Conservation (phyloP, 345 rosid species). For the Jatropha curcas region DNA sequence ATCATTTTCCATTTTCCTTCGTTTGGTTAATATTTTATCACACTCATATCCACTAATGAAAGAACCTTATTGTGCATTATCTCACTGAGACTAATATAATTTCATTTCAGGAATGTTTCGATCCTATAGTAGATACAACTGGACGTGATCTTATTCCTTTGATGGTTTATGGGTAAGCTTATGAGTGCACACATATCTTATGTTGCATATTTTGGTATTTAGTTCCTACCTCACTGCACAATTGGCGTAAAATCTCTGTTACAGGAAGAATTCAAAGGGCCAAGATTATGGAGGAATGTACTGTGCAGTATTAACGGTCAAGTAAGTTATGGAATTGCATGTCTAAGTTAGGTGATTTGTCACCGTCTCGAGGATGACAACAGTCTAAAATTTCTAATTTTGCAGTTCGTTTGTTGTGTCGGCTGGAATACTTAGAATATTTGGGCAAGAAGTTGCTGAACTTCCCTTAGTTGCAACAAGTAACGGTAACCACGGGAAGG, state of each 20-base stretch:
- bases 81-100: constrained; percentile 19
- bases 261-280: constrained; percentile 62
- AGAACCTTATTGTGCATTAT: neutral
- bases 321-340: constrained; percentile 48
- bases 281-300: constrained; percentile 90
- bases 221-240: neutral
- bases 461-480: constrained; percentile 91
- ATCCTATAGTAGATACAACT: constrained; percentile 70
- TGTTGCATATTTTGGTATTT: neutral
- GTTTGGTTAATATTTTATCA: neutral
- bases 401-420: constrained; percentile 77
- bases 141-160: constrained; percentile 79
- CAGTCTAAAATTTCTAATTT: neutral
- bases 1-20: neutral
- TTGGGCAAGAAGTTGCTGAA: constrained; percentile 85
- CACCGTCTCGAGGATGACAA: neutral
- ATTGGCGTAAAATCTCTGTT: constrained; percentile 11
- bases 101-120: constrained; percentile 72
- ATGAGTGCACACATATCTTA: neutral
- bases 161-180: constrained; percentile 82
- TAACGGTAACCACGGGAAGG: constrained; percentile 67
- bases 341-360: neutral
- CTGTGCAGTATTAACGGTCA: constrained; percentile 70
- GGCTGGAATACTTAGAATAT: constrained; percentile 74
- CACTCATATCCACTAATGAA: neutral